Percentiles rank a stretch among this genome's conserved stretches.
Conservation (phyloP, 768 basidiomycete genomes). For the Kwoniella dejecticola region DNA sequence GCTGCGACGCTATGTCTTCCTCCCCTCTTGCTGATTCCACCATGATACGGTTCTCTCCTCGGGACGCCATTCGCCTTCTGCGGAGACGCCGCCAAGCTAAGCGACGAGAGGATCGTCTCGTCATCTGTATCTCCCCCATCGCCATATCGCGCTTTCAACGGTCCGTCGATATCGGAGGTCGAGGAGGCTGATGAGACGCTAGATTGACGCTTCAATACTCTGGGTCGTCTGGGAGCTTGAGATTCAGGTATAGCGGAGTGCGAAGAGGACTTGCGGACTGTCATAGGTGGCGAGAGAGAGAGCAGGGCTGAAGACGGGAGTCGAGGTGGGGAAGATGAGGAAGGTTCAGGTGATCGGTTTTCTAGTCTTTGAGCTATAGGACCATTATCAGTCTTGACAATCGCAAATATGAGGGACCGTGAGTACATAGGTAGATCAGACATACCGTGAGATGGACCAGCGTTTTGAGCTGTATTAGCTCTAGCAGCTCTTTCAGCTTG, state of each 20-base stretch:
- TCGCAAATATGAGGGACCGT: background rate
- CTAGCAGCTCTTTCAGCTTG: conserved; percentile 5
- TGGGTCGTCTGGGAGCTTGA: conserved; percentile 35
- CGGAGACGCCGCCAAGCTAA: conserved; percentile 31
- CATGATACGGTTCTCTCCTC: conserved; percentile 20
- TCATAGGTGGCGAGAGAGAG: conserved; percentile 39
- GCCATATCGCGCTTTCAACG: conserved; percentile 31
- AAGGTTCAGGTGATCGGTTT: conserved; percentile 33
- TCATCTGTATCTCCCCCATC: conserved; percentile 32
- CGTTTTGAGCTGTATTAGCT: background rate
- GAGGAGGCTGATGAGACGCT: conserved; percentile 28
- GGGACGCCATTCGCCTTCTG: conserved; percentile 11
- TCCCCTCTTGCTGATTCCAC: conserved; percentile 36
- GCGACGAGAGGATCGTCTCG: conserved; percentile 27
- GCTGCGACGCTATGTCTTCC: conserved; percentile 50
- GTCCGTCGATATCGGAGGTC: conserved; percentile 25
- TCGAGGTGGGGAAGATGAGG: conserved; percentile 29
- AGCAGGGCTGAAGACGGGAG: conserved; percentile 31
- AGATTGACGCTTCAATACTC: conserved; percentile 30
- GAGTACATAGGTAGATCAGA: no score
- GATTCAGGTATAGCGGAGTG: conserved; percentile 38
- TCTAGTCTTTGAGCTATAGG: conserved; percentile 14
- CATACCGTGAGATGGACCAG: background rate
- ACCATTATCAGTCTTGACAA: background rate
- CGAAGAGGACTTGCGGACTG: conserved; percentile 42